These are phyloP conservation scores for Tricholoma bakamatsutake DNA, from an alignment of 768 basidiomycete species.

Conservation along the genomic window DNA sequence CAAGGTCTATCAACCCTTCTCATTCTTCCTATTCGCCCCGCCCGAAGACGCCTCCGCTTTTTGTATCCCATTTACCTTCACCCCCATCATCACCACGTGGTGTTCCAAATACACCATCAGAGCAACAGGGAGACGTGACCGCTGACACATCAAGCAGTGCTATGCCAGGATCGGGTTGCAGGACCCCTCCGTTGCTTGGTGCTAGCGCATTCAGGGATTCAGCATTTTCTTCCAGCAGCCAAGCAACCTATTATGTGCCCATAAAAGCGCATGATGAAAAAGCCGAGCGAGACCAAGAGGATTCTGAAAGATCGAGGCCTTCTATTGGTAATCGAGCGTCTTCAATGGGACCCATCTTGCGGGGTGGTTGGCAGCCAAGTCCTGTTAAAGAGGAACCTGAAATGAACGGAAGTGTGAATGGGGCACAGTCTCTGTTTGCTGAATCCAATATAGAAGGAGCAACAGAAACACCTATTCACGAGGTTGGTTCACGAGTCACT, in stretches of 20 bases:
- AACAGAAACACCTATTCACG: constrained; percentile 34
- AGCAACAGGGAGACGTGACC: not conserved
- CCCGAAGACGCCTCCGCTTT: constrained; percentile 35
- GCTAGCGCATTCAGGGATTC: constrained; percentile 64
- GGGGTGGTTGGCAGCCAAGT: constrained; percentile 51
- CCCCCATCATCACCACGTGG: constrained; percentile 6
- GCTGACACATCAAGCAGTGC: not conserved
- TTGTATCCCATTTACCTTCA: constrained; percentile 21
- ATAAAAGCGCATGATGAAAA: constrained; percentile 54
- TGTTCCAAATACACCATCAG: not conserved
- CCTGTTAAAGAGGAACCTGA: constrained; percentile 46
- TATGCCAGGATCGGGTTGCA: not conserved
- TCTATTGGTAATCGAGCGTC: constrained; percentile 14
- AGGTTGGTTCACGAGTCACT: constrained; percentile 44
- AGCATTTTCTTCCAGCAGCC: constrained; percentile 46
- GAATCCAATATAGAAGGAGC: constrained; percentile 20
- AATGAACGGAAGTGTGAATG: constrained; percentile 8
- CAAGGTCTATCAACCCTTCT: constrained; percentile 4
- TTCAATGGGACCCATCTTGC: constrained; percentile 33
- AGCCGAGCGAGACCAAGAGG: constrained; percentile 3
- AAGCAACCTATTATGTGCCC: constrained; percentile 43
- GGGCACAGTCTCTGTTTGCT: constrained; percentile 9
- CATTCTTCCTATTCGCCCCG: constrained; percentile 18
- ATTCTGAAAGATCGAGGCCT: constrained; percentile 9
- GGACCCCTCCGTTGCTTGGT: constrained; percentile 41